Conservation (phyloP, 805 yeast species). For the Candida orba region DNA sequence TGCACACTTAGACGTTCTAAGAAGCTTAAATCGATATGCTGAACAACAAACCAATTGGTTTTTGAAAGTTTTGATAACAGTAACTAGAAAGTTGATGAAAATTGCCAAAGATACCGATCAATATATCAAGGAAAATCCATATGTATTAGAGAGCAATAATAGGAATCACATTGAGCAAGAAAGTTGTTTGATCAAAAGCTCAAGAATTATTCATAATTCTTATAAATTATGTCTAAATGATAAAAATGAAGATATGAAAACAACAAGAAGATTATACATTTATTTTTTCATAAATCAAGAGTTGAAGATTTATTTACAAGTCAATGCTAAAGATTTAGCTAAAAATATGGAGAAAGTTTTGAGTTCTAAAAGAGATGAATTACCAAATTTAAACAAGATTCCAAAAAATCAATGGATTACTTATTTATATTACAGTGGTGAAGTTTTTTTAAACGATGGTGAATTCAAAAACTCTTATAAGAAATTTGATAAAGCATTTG, state of each 20-base stretch:
- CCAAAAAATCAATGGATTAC: constrained; percentile 50
- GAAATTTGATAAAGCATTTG: constrained; percentile 43
- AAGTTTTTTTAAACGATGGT: constrained; percentile 57
- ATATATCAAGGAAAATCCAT: constrained; percentile 15
- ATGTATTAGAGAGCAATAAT: constrained; percentile 1
- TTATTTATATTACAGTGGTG: constrained; percentile 64
- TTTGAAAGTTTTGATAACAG: constrained; percentile 33
- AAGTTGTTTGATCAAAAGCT: constrained; percentile 42
- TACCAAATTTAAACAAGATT: constrained; percentile 41
- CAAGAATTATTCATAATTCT: constrained; percentile 60
- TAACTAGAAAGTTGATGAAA: constrained; percentile 32
- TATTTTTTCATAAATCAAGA: constrained; percentile 66
- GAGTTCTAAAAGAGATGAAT: constrained; percentile 40
- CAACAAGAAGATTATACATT: constrained; percentile 54
- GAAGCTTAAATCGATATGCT: constrained; percentile 43
- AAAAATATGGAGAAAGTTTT: constrained; percentile 68
- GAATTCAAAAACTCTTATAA: constrained; percentile 45
- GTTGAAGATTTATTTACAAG: constrained; percentile 59
- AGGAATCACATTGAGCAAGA: constrained; percentile 24
- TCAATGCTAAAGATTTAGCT: constrained; percentile 65
- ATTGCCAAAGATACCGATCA: constrained; percentile 20
- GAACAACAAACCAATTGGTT: constrained; percentile 50
- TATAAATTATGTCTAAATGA: constrained; percentile 77
- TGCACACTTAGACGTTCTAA: constrained; percentile 33
- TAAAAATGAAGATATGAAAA: constrained; percentile 43